A percentile compares a stretch with the other conserved stretches of the same genome.
Conservation (phyloP, 2,329 filamentous ascomycete genomes). For the Curvularia lunata region DNA sequence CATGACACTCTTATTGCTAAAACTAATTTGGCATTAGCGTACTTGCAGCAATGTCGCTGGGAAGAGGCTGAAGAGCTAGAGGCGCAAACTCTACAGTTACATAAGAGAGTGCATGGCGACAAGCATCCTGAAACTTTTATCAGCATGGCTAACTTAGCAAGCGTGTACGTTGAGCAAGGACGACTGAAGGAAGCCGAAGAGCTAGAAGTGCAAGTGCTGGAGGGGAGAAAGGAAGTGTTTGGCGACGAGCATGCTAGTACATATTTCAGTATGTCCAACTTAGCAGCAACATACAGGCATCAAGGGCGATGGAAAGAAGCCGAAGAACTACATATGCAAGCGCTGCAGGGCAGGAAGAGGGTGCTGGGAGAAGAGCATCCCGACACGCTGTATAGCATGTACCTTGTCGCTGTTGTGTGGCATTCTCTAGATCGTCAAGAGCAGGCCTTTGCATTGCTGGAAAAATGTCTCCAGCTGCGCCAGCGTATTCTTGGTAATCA, state of each 20-base stretch:
- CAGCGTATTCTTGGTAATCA: not conserved
- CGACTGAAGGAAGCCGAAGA: not conserved
- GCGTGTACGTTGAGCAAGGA: not conserved
- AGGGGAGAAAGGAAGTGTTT: not conserved
- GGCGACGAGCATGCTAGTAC: not conserved
- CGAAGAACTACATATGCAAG: not conserved
- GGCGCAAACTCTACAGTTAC: not conserved
- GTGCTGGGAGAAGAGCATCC: not conserved
- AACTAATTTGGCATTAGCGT: not conserved
- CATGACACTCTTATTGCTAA: not conserved
- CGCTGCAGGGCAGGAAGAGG: not conserved
- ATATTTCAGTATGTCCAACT: not conserved
- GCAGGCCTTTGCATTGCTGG: not conserved
- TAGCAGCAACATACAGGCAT: not conserved
- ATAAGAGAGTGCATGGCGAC: not conserved
- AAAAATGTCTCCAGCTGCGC: not conserved
- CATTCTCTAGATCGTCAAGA: not conserved
- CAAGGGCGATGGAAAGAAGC: not conserved
- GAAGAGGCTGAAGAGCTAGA: not conserved
- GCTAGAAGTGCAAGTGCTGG: not conserved
- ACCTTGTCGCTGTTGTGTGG: not conserved
- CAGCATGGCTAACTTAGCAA: not conserved
- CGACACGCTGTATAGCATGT: not conserved
- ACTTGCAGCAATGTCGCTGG: not conserved
- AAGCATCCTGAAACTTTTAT: not conserved